These are phyloP conservation scores for Betula pendula DNA, from an alignment of 306 rosid species.

Conservation along the genomic window DNA sequence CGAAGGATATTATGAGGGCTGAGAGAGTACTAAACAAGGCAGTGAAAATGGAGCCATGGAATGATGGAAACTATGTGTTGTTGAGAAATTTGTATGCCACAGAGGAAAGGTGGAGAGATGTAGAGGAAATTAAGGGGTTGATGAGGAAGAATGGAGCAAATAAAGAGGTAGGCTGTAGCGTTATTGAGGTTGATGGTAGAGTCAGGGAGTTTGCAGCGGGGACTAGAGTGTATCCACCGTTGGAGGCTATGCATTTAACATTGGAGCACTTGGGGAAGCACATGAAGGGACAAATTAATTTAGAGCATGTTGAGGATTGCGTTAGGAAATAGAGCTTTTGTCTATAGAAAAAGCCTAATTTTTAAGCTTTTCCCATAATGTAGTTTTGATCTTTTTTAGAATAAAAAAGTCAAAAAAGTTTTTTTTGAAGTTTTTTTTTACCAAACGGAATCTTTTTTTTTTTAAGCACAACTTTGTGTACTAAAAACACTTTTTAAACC, in stretches of 20 bases:
- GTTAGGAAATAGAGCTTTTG: too few species aligned
- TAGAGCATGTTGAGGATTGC: too few species aligned
- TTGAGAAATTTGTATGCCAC: conserved; percentile 65
- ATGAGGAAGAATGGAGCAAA: conserved; percentile 49
- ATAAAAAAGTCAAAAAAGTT: too few species aligned
- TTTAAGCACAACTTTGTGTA: too few species aligned
- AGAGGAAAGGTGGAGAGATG: conserved; percentile 60
- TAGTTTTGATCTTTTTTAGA: too few species aligned
- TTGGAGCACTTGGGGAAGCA: conserved; percentile 54
- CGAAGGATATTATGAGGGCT: conserved; percentile 53
- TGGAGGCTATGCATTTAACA: conserved; percentile 36
- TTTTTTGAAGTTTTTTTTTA: too few species aligned
- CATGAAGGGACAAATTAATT: conserved; percentile 46
- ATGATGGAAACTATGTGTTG: conserved; percentile 55
- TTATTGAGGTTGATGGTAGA: conserved; percentile 56
- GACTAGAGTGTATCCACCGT: conserved; percentile 27
- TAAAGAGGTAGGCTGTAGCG: conserved; percentile 67
- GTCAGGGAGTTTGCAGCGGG: conserved; percentile 61
- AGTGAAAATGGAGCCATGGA: conserved; percentile 36
- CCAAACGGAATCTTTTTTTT: too few species aligned
- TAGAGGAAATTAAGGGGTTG: conserved; percentile 51
- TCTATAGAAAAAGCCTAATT: too few species aligned
- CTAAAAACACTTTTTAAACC: too few species aligned
- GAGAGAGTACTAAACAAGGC: conserved; percentile 53
- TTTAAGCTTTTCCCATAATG: too few species aligned